Evolutionary conservation across 2,329 filamentous ascomycete species (phyloP).

Genomic region (Fusarium keratoplasticum): DNA sequence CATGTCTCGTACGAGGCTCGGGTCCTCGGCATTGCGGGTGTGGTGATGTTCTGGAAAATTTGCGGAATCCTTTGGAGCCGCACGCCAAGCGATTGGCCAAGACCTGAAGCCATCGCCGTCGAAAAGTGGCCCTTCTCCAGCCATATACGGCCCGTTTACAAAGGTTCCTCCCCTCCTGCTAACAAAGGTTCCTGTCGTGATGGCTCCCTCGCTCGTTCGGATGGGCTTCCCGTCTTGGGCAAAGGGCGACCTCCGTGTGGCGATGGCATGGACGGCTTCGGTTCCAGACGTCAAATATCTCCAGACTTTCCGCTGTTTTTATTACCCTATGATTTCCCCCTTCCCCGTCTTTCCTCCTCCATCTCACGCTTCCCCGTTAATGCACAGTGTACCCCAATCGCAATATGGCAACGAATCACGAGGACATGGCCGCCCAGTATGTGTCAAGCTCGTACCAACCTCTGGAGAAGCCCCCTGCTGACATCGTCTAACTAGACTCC

Average conservation of each 20-base stretch:
- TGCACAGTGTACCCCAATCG: conserved; percentile 11
- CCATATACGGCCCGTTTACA: conserved; percentile 35
- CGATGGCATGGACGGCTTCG: background rate
- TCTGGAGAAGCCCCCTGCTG: conserved; percentile 11
- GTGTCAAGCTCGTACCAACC: conserved; percentile 20
- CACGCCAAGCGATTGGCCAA: conserved; percentile 31
- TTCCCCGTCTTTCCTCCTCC: conserved; percentile 1
- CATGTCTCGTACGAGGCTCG: conserved; percentile 39
- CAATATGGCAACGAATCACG: conserved; percentile 50
- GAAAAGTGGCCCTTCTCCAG: conserved; percentile 10
- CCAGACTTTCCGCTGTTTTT: conserved; percentile 2
- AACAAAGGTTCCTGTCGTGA: conserved; percentile 32
- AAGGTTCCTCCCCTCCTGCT: conserved; percentile 15
- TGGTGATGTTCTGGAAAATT: conserved; percentile 43
- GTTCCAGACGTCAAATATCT: conserved; percentile 1
- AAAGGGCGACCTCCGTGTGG: conserved; percentile 8
- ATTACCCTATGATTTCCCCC: background rate
- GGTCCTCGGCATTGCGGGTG: conserved; percentile 34
- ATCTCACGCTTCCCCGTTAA: background rate
- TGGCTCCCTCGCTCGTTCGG: conserved; percentile 5
- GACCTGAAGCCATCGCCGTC: background rate
- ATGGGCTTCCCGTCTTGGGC: conserved; percentile 32
- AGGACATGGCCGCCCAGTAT: conserved; percentile 50
- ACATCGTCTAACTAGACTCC: conserved; percentile 39
- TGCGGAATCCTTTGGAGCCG: conserved; percentile 11